Evolutionary conservation across 2,329 filamentous ascomycete species (phyloP).

Genomic region (Ceratocystis cubensis): DNA sequence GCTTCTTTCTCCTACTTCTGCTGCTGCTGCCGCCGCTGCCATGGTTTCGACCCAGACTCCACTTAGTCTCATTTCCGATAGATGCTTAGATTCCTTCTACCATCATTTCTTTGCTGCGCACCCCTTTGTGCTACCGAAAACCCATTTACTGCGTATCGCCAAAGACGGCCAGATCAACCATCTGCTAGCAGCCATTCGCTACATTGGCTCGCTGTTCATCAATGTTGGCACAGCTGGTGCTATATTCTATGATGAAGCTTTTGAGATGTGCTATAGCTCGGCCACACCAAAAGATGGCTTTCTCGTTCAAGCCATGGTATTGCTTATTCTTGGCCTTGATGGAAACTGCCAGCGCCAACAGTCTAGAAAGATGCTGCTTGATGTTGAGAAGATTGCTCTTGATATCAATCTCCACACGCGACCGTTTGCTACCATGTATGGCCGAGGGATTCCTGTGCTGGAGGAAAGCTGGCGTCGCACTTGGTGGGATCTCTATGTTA

Average conservation of each 20-base stretch:
- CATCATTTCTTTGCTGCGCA: conserved; percentile 45
- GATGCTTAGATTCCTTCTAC: conserved; percentile 47
- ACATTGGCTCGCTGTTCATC: conserved; percentile 44
- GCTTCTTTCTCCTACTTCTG: conserved; percentile 18
- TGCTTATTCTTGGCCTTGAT: conserved; percentile 67
- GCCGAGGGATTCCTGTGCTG: conserved; percentile 51
- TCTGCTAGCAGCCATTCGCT: conserved; percentile 43
- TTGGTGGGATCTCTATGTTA: conserved; percentile 78
- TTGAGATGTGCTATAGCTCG: conserved; percentile 38
- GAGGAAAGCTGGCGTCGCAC: conserved; percentile 80
- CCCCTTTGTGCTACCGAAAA: conserved; percentile 45
- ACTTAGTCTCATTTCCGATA: conserved; percentile 34
- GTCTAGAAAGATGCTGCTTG: conserved; percentile 52
- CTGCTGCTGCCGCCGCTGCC: conserved; percentile 20
- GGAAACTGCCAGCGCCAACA: conserved; percentile 59
- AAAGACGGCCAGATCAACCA: conserved; percentile 38
- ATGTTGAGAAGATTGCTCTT: conserved; percentile 59
- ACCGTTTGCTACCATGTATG: conserved; percentile 52
- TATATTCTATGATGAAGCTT: conserved; percentile 46
- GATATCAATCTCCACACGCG: conserved; percentile 63
- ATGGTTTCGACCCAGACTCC: conserved; percentile 25
- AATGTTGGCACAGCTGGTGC: conserved; percentile 36
- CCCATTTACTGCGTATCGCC: conserved; percentile 36
- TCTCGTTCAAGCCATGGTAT: conserved; percentile 62
- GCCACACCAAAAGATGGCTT: conserved; percentile 43